Percentiles rank a stretch among this genome's conserved stretches.
Evolutionary conservation across 768 basidiomycete species (phyloP).

Genomic region (Auriculariales sp.): DNA sequence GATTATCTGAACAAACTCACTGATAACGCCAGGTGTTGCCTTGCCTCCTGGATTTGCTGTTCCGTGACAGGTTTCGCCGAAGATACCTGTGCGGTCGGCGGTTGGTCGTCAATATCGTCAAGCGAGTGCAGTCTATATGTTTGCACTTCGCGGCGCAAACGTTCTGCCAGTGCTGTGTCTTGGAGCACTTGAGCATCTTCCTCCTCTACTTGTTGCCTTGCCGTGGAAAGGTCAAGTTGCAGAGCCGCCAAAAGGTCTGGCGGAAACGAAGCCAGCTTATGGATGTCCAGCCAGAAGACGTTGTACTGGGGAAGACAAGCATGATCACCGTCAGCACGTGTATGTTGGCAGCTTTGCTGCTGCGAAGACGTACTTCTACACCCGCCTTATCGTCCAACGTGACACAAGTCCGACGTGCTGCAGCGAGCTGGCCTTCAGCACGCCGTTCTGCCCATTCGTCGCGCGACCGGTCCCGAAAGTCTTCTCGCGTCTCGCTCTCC

Average conservation of each 20-base stretch:
- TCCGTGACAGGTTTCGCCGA: slow-evolving; percentile 16
- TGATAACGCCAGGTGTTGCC: slow-evolving; percentile 51
- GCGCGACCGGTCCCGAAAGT: slow-evolving; percentile 56
- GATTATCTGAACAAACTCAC: no score
- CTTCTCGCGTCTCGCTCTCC: slow-evolving; percentile 30
- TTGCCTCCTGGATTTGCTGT: slow-evolving; percentile 51
- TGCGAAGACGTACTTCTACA: slow-evolving; percentile 34
- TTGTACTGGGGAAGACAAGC: slow-evolving; percentile 46
- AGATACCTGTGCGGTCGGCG: not conserved
- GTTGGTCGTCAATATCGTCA: slow-evolving; percentile 9
- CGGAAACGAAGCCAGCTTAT: slow-evolving; percentile 50
- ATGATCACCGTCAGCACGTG: slow-evolving; percentile 2
- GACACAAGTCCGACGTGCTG: slow-evolving; percentile 59
- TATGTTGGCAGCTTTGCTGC: not conserved
- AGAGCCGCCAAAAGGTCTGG: slow-evolving; percentile 46
- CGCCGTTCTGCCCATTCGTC: slow-evolving; percentile 64
- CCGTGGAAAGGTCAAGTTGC: slow-evolving; percentile 19
- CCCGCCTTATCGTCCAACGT: slow-evolving; percentile 64
- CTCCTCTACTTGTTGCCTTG: slow-evolving; percentile 3
- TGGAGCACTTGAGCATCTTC: slow-evolving; percentile 17
- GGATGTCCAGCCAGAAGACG: slow-evolving; percentile 63
- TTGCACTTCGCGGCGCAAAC: slow-evolving; percentile 61
- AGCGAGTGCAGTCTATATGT: slow-evolving; percentile 10
- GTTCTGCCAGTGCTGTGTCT: slow-evolving; percentile 13
- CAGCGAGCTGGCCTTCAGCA: slow-evolving; percentile 53